Percentiles rank a stretch among this genome's conserved stretches.
These are phyloP conservation scores for Sonneratia alba DNA, from an alignment of 345 rosid species.

Conservation along the genomic window DNA sequence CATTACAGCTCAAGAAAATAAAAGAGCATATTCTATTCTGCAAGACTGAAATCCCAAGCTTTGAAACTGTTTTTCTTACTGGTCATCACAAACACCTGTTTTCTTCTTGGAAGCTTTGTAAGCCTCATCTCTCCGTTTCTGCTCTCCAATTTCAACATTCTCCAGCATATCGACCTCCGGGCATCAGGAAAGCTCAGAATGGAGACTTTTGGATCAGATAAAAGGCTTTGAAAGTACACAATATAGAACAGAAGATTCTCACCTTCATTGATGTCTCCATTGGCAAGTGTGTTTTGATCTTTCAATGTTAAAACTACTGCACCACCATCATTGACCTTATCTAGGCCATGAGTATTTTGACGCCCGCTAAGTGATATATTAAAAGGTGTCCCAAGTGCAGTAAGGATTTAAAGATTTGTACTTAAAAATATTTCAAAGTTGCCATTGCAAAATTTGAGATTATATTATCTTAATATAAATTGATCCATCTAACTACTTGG, in stretches of 20 bases:
- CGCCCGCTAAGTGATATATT: slow-evolving; percentile 72
- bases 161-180: slow-evolving; percentile 95
- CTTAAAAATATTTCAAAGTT: background rate
- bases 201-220: slow-evolving; percentile 9
- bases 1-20: background rate
- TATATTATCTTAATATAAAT: background rate
- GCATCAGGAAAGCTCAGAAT: slow-evolving; percentile 18
- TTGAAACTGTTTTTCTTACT: slow-evolving; percentile 36
- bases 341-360: slow-evolving; percentile 89
- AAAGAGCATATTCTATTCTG: background rate
- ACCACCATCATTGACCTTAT: slow-evolving; percentile 89
- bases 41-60: background rate
- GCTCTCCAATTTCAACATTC: slow-evolving; percentile 97
- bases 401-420: background rate
- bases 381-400: slow-evolving; percentile 9
- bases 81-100: slow-evolving; percentile 68
- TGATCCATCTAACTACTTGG: background rate
- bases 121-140: slow-evolving; percentile 79
- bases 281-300: slow-evolving; percentile 79
- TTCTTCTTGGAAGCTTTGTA: slow-evolving; percentile 87
- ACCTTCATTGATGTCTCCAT: slow-evolving; percentile 86
- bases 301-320: slow-evolving; percentile 91
- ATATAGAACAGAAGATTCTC: slow-evolving; percentile 12
- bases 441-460: background rate
- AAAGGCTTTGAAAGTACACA: background rate